Evolutionary conservation across 2,329 filamentous ascomycete species (phyloP), one percentile per base, ranked within the genome.

Genomic region (Arthrobotrys megalospora): DNA sequence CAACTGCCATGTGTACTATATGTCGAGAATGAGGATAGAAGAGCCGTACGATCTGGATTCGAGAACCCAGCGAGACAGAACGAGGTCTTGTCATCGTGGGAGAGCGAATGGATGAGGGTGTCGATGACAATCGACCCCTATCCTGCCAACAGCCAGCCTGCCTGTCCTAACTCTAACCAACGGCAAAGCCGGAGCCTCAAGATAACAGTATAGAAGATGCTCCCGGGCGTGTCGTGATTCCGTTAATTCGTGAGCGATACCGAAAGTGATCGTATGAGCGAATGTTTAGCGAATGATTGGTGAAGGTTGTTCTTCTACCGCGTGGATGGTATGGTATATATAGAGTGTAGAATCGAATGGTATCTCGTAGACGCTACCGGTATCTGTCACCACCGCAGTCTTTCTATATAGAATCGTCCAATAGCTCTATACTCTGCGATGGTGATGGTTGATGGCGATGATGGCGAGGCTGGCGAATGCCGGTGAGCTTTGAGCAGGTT

Each of bases 121-220:
- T 77, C 73, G 73, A 77, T 45, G 12, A 28, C 43, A 62, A 71
- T 77, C 73, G 73, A 77, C 73, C 73, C 73, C 73, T 77, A 71
- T 77, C 73, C 73, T 66, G 11, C 67, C 28, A 55, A 62, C 66
- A 50, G 60, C 73, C 73, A 71, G 47, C 60, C 36, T 62, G 58
- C 19, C 45, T 14, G 19, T 64, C 36, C 36, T 34, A 10, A 28
- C 36, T 19, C 36, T 28, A 24, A 43, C 55, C 36, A 60, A 60
- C 34, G 34, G 55, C 55, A 43, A 43, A 43, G 55, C 55, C 36
- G 34, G 19, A 16, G 34, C 34, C 24, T 5, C 6, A 11, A 14
- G 36, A 28, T 24, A 21, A 14, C 16, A 16, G 14, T 43, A 43
- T 36, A 24, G 19, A 60, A 43, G 8, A 24, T 43, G 1, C 34